phyloP scores from a whole-genome alignment of 2,329 filamentous ascomycete genomes.

The Diaporthe sp. region DNA sequence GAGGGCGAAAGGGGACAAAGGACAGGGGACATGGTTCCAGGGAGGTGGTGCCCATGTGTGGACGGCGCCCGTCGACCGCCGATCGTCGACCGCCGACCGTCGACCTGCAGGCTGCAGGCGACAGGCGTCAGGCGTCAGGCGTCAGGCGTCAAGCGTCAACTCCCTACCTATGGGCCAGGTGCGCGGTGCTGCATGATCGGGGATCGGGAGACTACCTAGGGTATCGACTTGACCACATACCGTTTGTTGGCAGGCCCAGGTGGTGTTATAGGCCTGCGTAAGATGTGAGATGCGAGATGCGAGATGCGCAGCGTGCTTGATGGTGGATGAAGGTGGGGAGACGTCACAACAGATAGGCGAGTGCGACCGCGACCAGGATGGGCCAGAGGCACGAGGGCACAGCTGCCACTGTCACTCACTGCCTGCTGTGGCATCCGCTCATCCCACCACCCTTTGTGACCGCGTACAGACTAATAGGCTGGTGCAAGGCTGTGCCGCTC shows the following conservation, averaged over 20 bases:
- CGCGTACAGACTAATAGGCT: too few species aligned
- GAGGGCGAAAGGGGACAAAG: background rate
- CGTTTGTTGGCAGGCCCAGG: too few species aligned
- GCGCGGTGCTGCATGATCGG: background rate
- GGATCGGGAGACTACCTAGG: background rate
- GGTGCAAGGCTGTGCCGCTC: too few species aligned
- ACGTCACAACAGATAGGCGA: conserved; percentile 31
- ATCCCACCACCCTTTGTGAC: too few species aligned
- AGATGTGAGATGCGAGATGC: background rate
- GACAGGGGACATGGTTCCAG: conserved; percentile 20
- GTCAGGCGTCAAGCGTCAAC: background rate
- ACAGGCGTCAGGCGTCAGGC: too few species aligned
- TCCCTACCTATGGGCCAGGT: background rate
- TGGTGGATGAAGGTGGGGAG: conserved; percentile 17
- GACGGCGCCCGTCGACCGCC: background rate
- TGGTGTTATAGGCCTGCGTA: background rate
- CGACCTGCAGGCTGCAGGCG: too few species aligned
- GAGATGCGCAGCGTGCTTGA: background rate
- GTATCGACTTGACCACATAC: background rate
- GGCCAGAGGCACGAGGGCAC: too few species aligned
- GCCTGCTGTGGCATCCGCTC: too few species aligned
- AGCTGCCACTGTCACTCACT: too few species aligned
- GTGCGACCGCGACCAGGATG: conserved; percentile 8
- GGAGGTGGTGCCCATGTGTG: too few species aligned
- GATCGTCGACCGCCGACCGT: background rate